Conservation (phyloP, 176 grass and related monocot species). For the Saccharum spontaneum region DNA sequence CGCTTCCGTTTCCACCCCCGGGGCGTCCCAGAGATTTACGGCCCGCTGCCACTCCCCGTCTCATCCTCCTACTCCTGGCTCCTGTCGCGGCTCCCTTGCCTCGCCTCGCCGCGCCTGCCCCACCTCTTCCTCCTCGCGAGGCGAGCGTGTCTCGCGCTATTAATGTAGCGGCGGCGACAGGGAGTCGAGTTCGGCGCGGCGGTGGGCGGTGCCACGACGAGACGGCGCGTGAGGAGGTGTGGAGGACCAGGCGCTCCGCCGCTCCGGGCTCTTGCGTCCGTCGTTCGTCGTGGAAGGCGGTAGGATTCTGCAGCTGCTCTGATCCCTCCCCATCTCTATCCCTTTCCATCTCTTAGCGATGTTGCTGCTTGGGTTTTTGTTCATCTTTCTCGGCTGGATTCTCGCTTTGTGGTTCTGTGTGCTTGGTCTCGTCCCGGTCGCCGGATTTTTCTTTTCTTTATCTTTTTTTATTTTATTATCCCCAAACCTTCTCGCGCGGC, state of each 20-base stretch:
- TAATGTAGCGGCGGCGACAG: slow-evolving; percentile 28
- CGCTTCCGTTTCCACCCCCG: slow-evolving; percentile 7
- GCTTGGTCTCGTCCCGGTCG: not conserved
- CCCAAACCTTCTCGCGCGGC: not conserved
- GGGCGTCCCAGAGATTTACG: not conserved
- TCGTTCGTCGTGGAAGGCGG: not conserved
- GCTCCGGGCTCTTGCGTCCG: not conserved
- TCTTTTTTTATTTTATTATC: not conserved
- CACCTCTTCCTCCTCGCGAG: not conserved
- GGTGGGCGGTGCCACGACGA: not conserved
- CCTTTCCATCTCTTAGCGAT: not conserved
- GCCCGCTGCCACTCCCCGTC: slow-evolving; percentile 12
- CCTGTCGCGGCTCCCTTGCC: too few species aligned
- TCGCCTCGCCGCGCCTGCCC: not conserved
- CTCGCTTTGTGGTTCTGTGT: not conserved
- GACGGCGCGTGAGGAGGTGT: not conserved
- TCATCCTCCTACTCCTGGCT: not conserved
- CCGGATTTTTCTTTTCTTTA: not conserved
- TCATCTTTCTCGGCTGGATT: not conserved
- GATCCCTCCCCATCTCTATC: slow-evolving; percentile 9
- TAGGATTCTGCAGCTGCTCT: not conserved
- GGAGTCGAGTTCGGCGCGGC: not conserved
- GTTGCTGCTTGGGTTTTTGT: not conserved
- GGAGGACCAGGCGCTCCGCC: not conserved
- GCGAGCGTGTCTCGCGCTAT: not conserved